Percentiles rank a stretch among this genome's conserved stretches.
phyloP scores from a whole-genome alignment of 805 yeast species.

The Candida pseudofarinosa region DNA sequence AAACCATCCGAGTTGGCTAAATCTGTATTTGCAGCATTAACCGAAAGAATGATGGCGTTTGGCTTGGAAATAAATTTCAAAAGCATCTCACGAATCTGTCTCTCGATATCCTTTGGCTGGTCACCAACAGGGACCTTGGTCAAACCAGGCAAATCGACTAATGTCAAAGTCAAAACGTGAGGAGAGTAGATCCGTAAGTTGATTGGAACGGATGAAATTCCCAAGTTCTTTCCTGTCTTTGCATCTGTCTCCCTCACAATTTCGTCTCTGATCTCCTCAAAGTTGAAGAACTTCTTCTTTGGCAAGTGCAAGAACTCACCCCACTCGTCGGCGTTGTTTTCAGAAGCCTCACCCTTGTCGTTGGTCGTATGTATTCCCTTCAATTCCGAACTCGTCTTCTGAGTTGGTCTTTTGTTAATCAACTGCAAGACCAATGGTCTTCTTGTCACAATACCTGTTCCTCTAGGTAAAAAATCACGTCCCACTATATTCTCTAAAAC shows the following conservation, averaged over 20 bases:
- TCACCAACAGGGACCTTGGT: slow-evolving; percentile 99
- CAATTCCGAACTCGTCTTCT: slow-evolving; percentile 27
- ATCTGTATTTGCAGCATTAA: slow-evolving; percentile 94
- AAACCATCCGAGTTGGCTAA: slow-evolving; percentile 95
- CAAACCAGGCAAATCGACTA: slow-evolving; percentile 95
- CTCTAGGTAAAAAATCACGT: slow-evolving; percentile 86
- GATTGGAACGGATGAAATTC: slow-evolving; percentile 89
- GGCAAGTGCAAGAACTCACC: slow-evolving; percentile 96
- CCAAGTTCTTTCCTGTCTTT: slow-evolving; percentile 74
- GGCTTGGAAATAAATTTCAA: slow-evolving; percentile 93
- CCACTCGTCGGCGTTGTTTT: slow-evolving; percentile 85
- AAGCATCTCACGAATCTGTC: slow-evolving; percentile 88
- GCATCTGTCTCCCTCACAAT: slow-evolving; percentile 89
- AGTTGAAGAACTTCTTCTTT: slow-evolving; percentile 79
- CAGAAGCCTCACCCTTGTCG: slow-evolving; percentile 49
- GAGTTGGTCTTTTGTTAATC: slow-evolving; percentile 56
- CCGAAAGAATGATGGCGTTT: slow-evolving; percentile 90
- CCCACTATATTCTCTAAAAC: slow-evolving; percentile 90
- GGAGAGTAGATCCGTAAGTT: slow-evolving; percentile 92
- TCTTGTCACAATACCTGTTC: slow-evolving; percentile 89
- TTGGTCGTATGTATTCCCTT: slow-evolving; percentile 41
- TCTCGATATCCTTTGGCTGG: slow-evolving; percentile 96
- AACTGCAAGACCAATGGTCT: slow-evolving; percentile 82
- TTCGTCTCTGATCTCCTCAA: slow-evolving; percentile 84
- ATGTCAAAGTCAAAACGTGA: slow-evolving; percentile 85